Evolutionary conservation across 331 rosid genomes (phyloP).

Genomic region (Pyrus hybrid): DNA sequence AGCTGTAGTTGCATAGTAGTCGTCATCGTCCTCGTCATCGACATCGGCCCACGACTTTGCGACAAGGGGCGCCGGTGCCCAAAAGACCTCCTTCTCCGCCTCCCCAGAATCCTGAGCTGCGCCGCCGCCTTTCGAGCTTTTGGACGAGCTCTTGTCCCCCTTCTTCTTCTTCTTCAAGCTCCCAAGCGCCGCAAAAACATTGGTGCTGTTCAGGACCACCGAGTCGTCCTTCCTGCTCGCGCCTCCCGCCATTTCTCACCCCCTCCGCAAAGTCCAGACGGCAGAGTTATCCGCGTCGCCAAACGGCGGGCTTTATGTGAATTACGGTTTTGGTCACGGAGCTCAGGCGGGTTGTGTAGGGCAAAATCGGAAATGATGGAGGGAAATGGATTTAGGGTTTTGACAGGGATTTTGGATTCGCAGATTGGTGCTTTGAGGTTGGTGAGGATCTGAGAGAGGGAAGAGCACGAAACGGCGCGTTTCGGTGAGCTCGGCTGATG

Average conservation of each 20-base stretch:
- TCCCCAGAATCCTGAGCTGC: constrained; percentile 5
- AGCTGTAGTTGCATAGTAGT: constrained; percentile 49
- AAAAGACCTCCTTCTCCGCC: constrained; percentile 30
- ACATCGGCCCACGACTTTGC: constrained; percentile 65
- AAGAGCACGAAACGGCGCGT: constrained; percentile 3
- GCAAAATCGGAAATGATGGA: background rate
- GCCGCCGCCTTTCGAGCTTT: constrained; percentile 22
- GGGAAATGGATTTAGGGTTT: constrained; percentile 6
- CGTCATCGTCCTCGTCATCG: constrained; percentile 63
- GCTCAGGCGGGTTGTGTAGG: background rate
- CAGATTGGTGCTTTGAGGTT: background rate
- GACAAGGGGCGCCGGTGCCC: constrained; percentile 59
- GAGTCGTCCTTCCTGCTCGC: constrained; percentile 50
- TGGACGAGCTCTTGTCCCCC: constrained; percentile 24
- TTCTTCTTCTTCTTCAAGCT: constrained; percentile 70
- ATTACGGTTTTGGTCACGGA: background rate
- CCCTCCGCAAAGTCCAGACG: background rate
- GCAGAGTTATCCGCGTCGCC: background rate
- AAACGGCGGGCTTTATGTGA: background rate
- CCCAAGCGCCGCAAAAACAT: constrained; percentile 68
- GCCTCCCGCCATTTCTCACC: constrained; percentile 50
- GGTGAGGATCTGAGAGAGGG: constrained; percentile 5
- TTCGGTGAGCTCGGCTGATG: background rate
- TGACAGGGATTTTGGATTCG: background rate
- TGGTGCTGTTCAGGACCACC: constrained; percentile 38